These are phyloP conservation scores for Epichloe bromicola DNA, from an alignment of 2,329 filamentous ascomycete species.

Conservation along the genomic window DNA sequence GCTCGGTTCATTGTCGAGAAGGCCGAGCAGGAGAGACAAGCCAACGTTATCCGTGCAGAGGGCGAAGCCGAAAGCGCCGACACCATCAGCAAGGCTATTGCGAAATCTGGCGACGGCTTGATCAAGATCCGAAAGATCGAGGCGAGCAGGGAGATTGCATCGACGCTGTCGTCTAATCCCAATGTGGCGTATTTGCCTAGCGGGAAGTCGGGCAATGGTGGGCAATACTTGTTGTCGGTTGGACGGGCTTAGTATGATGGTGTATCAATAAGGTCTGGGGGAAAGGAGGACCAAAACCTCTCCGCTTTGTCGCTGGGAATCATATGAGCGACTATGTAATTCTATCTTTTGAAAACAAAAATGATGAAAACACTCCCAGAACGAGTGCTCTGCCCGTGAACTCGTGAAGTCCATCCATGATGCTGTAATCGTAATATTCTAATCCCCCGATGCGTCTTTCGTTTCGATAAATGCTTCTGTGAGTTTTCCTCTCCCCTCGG, in stretches of 20 bases:
- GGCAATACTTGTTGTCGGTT: slow-evolving; percentile 41
- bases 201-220: slow-evolving; percentile 47
- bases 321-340: slow-evolving; percentile 21
- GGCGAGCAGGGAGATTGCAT: slow-evolving; percentile 88
- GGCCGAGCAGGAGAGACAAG: slow-evolving; percentile 96
- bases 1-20: slow-evolving; percentile 97
- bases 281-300: neutral
- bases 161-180: slow-evolving; percentile 77
- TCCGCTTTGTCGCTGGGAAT: slow-evolving; percentile 9
- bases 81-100: slow-evolving; percentile 85
- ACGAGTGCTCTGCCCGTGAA: neutral
- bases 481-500: slow-evolving; percentile 12
- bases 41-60: slow-evolving; percentile 95
- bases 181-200: slow-evolving; percentile 92
- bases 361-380: neutral
- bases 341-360: slow-evolving; percentile 15
- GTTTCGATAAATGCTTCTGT: slow-evolving; percentile 27
- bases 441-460: neutral
- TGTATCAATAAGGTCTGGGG: slow-evolving; percentile 4
- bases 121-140: slow-evolving; percentile 96
- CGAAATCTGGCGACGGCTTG: slow-evolving; percentile 84
- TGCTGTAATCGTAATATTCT: neutral
- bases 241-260: slow-evolving; percentile 23
- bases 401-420: neutral
- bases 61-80: slow-evolving; percentile 95